Evolutionary conservation across 1,139 yeast genomes (phyloP).

Genomic region (Candida labiduridarum): DNA sequence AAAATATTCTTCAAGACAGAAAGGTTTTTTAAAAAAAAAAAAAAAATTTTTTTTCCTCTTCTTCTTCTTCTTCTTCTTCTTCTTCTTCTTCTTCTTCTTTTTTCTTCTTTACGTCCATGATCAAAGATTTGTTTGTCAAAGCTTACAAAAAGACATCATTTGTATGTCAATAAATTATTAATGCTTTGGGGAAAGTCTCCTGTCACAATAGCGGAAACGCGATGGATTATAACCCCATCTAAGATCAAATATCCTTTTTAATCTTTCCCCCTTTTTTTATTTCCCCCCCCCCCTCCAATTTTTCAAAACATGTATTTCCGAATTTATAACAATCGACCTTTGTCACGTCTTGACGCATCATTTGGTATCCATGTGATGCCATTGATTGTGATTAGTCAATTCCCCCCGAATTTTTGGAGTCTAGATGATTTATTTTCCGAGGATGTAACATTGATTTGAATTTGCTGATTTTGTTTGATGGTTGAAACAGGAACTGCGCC

Average conservation of each 20-base stretch:
- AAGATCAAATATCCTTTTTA: neutral
- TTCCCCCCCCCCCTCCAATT: too few relatives aligned
- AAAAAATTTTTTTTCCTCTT: slow-evolving; percentile 9
- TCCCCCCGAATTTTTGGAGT: too few relatives aligned
- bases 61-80: neutral
- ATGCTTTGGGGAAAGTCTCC: slow-evolving; percentile 97
- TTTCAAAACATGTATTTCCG: too few relatives aligned
- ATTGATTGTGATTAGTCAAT: too few relatives aligned
- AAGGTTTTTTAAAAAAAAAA: neutral
- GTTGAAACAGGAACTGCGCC: too few relatives aligned
- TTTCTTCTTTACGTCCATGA: slow-evolving; percentile 52
- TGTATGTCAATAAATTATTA: slow-evolving; percentile 17
- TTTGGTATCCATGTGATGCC: too few relatives aligned
- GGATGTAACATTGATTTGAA: too few relatives aligned
- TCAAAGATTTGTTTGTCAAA: slow-evolving; percentile 83
- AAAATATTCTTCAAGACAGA: neutral
- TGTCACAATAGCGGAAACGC: slow-evolving; percentile 74
- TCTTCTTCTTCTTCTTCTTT: slow-evolving; percentile 16
- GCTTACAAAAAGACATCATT: slow-evolving; percentile 58
- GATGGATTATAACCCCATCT: slow-evolving; percentile 24
- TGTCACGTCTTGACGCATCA: too few relatives aligned
- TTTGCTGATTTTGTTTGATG: too few relatives aligned
- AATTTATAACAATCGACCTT: too few relatives aligned
- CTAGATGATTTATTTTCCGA: too few relatives aligned
- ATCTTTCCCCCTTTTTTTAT: too few relatives aligned